Evolutionary conservation across 371 early-diverging fungal genomes (phyloP), one percentile per base, ranked within the genome.

Genomic region (Mucor velutinosus): DNA sequence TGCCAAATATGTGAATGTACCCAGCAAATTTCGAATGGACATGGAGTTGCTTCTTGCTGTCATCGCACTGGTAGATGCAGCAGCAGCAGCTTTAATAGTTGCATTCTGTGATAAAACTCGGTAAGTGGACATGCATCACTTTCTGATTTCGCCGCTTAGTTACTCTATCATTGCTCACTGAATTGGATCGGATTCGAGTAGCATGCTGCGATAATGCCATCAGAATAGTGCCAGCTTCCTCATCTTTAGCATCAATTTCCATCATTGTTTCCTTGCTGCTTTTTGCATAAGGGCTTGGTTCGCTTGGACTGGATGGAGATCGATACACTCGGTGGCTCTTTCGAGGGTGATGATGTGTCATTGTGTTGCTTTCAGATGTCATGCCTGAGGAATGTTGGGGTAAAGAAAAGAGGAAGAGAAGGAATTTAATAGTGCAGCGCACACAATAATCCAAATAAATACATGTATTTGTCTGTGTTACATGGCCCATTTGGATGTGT

Each of bases 201-300:
- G 62, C 58, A 39, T 67, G 64, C 7, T 67, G 39, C 10, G 67
- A 64, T 23, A 72, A 60, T 27, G 72, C 62, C 67, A 72, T 67
- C 29, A 72, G 67, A 37, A 72, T 72, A 10, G 64, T 66, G 15
- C 72, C 66, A 5, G 72, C 72, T 47, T 72, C 72, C 60, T 64
- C 62, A 35, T 72, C 72, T 35, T 72, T 67, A 1, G 72, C 72
- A 56, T 72, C 67, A n/a, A 72, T 72, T 41, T 67, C 64, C 71
- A 71, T 64, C 3, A 33, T 17, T 12, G 17, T 59, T 15, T 33
- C 32, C 49, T 58, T 58, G 21, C 62, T 56, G 11, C 23, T 17
- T 66, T 59, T 66, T 3, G 35, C 19, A 60, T 60, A 66, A 30
- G 60, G 60, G 25, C 58, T 65, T 15, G 53, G 43, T 17, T 66